Conservation (phyloP, 768 basidiomycete species). For the Chiua virens region DNA sequence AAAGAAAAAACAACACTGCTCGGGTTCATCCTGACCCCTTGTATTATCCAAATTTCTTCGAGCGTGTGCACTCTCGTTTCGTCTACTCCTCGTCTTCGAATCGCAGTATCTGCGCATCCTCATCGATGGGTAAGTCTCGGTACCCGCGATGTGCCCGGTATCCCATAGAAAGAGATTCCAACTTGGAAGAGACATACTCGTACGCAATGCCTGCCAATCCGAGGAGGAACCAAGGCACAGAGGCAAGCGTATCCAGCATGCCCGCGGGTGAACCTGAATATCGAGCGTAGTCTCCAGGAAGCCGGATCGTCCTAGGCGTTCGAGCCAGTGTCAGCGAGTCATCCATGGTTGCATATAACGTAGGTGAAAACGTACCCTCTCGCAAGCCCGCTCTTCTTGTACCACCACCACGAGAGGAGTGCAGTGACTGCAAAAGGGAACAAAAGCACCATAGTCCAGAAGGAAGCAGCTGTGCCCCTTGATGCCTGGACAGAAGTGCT, state of each 20-base stretch:
- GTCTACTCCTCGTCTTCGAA: slow-evolving; percentile 77
- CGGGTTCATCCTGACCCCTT: not conserved
- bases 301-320: slow-evolving; percentile 63
- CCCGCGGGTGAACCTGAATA: slow-evolving; percentile 43
- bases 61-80: not conserved
- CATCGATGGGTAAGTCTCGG: slow-evolving; percentile 76
- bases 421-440: slow-evolving; percentile 79
- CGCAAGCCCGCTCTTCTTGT: slow-evolving; percentile 66
- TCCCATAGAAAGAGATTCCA: slow-evolving; percentile 39
- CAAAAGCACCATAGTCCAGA: slow-evolving; percentile 80
- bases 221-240: slow-evolving; percentile 87
- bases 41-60: not conserved
- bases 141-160: slow-evolving; percentile 64
- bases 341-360: not conserved
- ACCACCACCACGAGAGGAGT: slow-evolving; percentile 80
- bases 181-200: slow-evolving; percentile 56
- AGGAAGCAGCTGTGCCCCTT: slow-evolving; percentile 68
- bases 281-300: slow-evolving; percentile 51
- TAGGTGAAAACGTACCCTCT: slow-evolving; percentile 58
- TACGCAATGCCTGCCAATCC: slow-evolving; percentile 75
- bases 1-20: not conserved
- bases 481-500: slow-evolving; percentile 83
- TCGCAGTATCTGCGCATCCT: slow-evolving; percentile 82
- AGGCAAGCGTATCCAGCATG: slow-evolving; percentile 70
- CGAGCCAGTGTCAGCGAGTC: slow-evolving; percentile 5